Evolutionary conservation across 805 yeast species (phyloP).

Genomic region (Jamesozyma jinghongensis): DNA sequence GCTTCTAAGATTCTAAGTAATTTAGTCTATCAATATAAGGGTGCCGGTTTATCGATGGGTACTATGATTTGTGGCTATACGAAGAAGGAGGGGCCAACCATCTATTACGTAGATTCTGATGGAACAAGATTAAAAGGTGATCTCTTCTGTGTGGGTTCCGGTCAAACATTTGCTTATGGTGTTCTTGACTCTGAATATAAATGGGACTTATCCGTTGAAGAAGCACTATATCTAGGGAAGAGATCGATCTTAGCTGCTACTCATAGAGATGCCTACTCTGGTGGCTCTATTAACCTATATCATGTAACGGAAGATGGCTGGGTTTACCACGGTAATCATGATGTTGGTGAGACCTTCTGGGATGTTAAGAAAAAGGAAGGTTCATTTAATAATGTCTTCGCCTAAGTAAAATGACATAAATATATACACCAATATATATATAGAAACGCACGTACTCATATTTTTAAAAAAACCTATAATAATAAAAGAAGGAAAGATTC

Average conservation of each 20-base stretch:
- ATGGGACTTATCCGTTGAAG: conserved; percentile 90
- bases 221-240: conserved; percentile 88
- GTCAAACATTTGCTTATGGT: conserved; percentile 99
- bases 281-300: conserved; percentile 89
- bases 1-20: conserved; percentile 91
- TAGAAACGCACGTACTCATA: no score
- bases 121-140: conserved; percentile 95
- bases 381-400: conserved; percentile 74
- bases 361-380: conserved; percentile 80
- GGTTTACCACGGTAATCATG: conserved; percentile 91
- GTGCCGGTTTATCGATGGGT: conserved; percentile 98
- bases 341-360: conserved; percentile 88
- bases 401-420: conserved; percentile 8
- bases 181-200: conserved; percentile 85
- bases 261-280: conserved; percentile 96
- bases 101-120: conserved; percentile 93
- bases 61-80: conserved; percentile 98
- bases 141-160: conserved; percentile 94
- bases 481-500: no score
- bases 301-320: conserved; percentile 93
- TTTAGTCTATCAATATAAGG: conserved; percentile 87
- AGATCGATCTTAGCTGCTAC: conserved; percentile 95
- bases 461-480: no score
- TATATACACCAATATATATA: not conserved
- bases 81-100: conserved; percentile 88